Percentiles rank a stretch among this genome's conserved stretches.
phyloP scores from a whole-genome alignment of 2,329 filamentous ascomycete species.

The Cercospora nicotianae region DNA sequence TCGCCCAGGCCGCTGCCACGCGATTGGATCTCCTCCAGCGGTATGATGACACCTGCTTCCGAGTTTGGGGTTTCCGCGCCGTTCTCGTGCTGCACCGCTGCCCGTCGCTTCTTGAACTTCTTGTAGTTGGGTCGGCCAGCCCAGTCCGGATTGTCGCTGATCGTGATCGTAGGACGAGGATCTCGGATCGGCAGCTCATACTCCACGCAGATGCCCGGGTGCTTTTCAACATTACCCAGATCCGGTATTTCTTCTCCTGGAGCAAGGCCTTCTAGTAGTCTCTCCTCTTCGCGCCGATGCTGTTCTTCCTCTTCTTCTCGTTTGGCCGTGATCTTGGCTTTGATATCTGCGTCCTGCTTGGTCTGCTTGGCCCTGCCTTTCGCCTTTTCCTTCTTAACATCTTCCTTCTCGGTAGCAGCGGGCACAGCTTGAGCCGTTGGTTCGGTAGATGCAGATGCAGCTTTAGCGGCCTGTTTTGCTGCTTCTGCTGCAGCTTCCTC shows the following conservation, averaged over 20 bases:
- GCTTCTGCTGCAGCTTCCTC: conserved; percentile 44
- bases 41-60: conserved; percentile 57
- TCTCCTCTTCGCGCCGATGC: conserved; percentile 64
- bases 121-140: conserved; percentile 97
- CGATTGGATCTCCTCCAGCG: conserved; percentile 67
- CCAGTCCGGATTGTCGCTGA: conserved; percentile 56
- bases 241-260: conserved; percentile 64
- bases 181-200: conserved; percentile 61
- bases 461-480: conserved; percentile 2
- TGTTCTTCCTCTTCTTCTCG: conserved; percentile 55
- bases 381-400: conserved; percentile 41
- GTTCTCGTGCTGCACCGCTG: conserved; percentile 42
- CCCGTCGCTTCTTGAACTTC: conserved; percentile 61
- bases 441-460: conserved; percentile 7
- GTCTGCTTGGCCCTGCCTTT: conserved; percentile 45
- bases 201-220: conserved; percentile 52
- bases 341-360: conserved; percentile 7
- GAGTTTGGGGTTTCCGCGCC: conserved; percentile 14
- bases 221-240: conserved; percentile 63
- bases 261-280: conserved; percentile 63
- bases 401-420: neutral
- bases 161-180: conserved; percentile 6
- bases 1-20: conserved; percentile 74
- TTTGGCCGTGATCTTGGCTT: conserved; percentile 42
- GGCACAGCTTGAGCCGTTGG: neutral